These are phyloP conservation scores for Bruguiera parviflora DNA, from an alignment of 345 rosid species.

Conservation along the genomic window DNA sequence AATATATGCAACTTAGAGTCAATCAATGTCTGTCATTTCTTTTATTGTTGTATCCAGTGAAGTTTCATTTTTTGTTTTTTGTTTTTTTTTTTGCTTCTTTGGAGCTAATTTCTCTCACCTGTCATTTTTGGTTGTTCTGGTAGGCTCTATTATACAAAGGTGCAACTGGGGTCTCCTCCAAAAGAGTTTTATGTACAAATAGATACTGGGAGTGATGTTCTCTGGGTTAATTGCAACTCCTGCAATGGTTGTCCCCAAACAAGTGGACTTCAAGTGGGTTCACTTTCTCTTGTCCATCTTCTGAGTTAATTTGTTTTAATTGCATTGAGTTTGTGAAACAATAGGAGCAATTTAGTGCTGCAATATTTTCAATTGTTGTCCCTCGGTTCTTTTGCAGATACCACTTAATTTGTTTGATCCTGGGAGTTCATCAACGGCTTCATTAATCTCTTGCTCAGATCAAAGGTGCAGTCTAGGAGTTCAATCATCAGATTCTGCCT, in stretches of 20 bases:
- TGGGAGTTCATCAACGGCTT: conserved; percentile 68
- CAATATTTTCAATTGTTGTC: conserved; percentile 5
- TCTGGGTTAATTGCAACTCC: conserved; percentile 83
- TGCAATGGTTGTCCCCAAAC: conserved; percentile 84
- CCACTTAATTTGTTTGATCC: conserved; percentile 76
- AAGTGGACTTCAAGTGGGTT: conserved; percentile 76
- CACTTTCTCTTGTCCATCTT: conserved; percentile 4
- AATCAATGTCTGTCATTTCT: not conserved
- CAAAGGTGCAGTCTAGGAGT: conserved; percentile 61
- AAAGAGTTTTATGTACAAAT: conserved; percentile 84
- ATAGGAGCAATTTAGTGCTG: not conserved
- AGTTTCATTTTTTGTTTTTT: not conserved
- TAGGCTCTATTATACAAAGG: conserved; percentile 81
- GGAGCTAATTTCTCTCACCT: conserved; percentile 3
- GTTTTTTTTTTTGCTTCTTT: not conserved
- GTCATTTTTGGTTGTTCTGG: conserved; percentile 9
- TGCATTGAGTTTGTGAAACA: conserved; percentile 10
- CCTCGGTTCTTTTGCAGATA: conserved; percentile 51
- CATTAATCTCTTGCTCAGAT: conserved; percentile 65
- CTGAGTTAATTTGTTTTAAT: conserved; percentile 2
- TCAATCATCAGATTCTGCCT: conserved; percentile 65
- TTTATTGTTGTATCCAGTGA: not conserved
- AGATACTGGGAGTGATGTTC: conserved; percentile 96
- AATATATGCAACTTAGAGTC: not conserved
- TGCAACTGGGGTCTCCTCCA: conserved; percentile 85